These are phyloP conservation scores for Dryas alaskensis DNA, from an alignment of 306 rosid genomes.

Conservation along the genomic window DNA sequence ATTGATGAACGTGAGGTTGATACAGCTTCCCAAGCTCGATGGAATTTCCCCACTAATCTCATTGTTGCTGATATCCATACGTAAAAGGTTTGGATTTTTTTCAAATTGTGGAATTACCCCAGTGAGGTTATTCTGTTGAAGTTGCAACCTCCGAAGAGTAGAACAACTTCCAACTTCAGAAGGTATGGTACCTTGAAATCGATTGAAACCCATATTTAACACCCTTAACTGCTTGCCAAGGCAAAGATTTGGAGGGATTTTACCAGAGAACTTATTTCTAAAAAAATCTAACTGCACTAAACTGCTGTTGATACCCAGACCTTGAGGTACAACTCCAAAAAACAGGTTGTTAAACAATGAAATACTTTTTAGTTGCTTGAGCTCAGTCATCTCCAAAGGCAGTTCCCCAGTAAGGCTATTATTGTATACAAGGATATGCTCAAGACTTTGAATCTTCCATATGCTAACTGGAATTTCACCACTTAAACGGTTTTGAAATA, in stretches of 20 bases:
- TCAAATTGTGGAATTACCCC: slow-evolving; percentile 65
- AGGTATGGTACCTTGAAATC: slow-evolving; percentile 61
- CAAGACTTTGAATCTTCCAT: slow-evolving; percentile 77
- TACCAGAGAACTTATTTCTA: slow-evolving; percentile 58
- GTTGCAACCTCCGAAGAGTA: slow-evolving; percentile 60
- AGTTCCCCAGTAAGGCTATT: slow-evolving; percentile 71
- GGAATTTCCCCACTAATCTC: slow-evolving; percentile 56
- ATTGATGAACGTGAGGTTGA: slow-evolving; percentile 42
- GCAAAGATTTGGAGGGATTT: slow-evolving; percentile 76
- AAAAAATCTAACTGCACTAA: slow-evolving; percentile 56
- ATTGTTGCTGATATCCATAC: slow-evolving; percentile 54
- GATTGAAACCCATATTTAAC: slow-evolving; percentile 59
- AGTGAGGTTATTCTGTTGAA: slow-evolving; percentile 42
- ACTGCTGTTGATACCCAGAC: slow-evolving; percentile 69
- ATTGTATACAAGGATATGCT: slow-evolving; percentile 51
- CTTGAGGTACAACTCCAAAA: slow-evolving; percentile 72
- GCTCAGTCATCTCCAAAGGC: slow-evolving; percentile 64
- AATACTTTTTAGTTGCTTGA: slow-evolving; percentile 58
- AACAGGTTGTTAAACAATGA: slow-evolving; percentile 63
- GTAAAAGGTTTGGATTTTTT: slow-evolving; percentile 32
- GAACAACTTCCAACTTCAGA: slow-evolving; percentile 62
- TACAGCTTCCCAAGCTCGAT: slow-evolving; percentile 60
- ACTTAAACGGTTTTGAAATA: slow-evolving; percentile 48
- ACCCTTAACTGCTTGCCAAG: slow-evolving; percentile 44
- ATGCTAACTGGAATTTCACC: slow-evolving; percentile 78